phyloP scores from a whole-genome alignment of 805 yeast species.

The Wickerhamomyces silvicola region DNA sequence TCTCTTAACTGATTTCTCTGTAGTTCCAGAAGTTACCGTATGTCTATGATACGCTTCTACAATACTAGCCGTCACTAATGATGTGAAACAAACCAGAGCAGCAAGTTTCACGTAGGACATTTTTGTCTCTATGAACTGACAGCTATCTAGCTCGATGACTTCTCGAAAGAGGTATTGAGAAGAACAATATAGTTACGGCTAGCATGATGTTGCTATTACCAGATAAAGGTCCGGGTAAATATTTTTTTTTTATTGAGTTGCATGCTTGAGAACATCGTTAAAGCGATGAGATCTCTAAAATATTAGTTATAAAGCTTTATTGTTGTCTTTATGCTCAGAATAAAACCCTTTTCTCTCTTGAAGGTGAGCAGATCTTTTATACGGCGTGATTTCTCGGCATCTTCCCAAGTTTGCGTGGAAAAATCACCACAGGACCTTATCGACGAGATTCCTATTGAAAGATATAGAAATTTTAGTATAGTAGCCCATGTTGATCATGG shows the following conservation, averaged over 20 bases:
- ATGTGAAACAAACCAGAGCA: conserved; percentile 4
- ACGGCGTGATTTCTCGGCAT: conserved; percentile 6
- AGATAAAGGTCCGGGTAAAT: no score
- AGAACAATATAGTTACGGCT: no score
- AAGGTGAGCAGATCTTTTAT: neutral
- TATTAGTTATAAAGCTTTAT: no score
- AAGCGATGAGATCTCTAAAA: no score
- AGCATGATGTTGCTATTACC: no score
- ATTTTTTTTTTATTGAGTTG: no score
- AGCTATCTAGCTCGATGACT: no score
- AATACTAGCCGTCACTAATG: conserved; percentile 8
- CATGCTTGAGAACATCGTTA: no score
- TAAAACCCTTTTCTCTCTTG: neutral
- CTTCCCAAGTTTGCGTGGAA: neutral
- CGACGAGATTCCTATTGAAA: conserved; percentile 70
- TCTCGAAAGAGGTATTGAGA: no score
- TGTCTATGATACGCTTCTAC: conserved; percentile 14
- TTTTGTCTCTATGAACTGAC: no score
- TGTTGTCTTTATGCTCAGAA: neutral
- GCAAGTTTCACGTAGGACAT: conserved; percentile 3
- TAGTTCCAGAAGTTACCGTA: conserved; percentile 20
- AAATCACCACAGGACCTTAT: conserved; percentile 47
- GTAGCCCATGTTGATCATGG: conserved; percentile 95
- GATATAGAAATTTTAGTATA: conserved; percentile 85
- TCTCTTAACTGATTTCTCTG: conserved; percentile 5